Percentiles rank a stretch among this genome's conserved stretches.
phyloP scores from a whole-genome alignment of 108 stramenopile species.

The Nitzschia sp. region DNA sequence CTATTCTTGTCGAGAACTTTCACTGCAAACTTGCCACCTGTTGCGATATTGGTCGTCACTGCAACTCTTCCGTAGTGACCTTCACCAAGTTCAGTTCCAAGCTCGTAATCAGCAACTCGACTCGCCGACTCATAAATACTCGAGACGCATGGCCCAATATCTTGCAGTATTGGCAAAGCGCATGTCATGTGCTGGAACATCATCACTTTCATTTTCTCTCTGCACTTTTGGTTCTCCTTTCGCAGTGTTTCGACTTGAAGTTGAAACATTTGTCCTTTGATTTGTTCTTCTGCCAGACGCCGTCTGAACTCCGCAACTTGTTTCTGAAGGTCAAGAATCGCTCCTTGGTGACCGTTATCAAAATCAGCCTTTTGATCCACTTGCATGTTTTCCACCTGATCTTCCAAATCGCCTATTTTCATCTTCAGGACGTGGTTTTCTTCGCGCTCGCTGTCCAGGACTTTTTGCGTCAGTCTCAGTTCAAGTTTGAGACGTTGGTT shows the following conservation, averaged over 20 bases:
- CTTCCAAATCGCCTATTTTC: neutral
- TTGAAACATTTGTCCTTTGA: neutral
- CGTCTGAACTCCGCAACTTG: neutral
- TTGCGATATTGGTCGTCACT: slow-evolving; percentile 23
- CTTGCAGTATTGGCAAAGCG: slow-evolving; percentile 17
- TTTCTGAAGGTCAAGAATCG: neutral
- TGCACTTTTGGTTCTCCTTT: slow-evolving; percentile 26
- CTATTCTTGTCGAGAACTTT: slow-evolving; percentile 88
- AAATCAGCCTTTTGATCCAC: neutral
- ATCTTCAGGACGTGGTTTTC: neutral
- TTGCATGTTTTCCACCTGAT: neutral
- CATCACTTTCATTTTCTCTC: slow-evolving; percentile 25
- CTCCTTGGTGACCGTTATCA: neutral
- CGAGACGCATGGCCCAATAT: slow-evolving; percentile 25
- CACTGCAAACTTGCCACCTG: slow-evolving; percentile 50
- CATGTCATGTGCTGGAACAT: slow-evolving; percentile 26
- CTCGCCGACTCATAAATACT: slow-evolving; percentile 15
- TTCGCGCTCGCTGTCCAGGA: neutral
- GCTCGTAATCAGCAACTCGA: slow-evolving; percentile 50
- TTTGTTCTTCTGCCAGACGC: slow-evolving; percentile 7
- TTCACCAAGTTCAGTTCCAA: slow-evolving; percentile 51
- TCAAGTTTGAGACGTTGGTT: neutral
- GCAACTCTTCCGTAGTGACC: slow-evolving; percentile 52
- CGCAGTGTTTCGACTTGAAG: slow-evolving; percentile 6
- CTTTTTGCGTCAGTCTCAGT: neutral